These are phyloP conservation scores for Aspergillus melleus DNA, from an alignment of 2,329 filamentous ascomycete species.

Conservation along the genomic window DNA sequence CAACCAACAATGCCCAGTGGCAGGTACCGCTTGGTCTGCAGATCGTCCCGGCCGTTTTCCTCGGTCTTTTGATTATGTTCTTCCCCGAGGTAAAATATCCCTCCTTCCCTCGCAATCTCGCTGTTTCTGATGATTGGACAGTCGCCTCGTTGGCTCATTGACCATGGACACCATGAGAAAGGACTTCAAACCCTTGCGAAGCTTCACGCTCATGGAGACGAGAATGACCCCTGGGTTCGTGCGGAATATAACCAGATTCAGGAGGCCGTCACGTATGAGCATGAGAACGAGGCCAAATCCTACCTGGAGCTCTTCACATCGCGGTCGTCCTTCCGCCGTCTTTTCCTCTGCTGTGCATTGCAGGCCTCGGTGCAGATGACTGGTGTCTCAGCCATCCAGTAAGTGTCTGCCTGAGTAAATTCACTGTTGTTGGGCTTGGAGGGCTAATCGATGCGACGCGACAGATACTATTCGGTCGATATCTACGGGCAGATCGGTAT, in stretches of 20 bases:
- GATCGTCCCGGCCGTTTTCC: constrained; percentile 64
- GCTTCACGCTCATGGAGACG: constrained; percentile 69
- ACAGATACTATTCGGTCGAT: constrained; percentile 63
- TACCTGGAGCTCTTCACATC: constrained; percentile 68
- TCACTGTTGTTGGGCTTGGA: neutral
- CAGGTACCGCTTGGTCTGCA: constrained; percentile 69
- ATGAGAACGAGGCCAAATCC: constrained; percentile 68
- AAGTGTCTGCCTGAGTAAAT: constrained; percentile 10
- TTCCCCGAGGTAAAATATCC: constrained; percentile 62
- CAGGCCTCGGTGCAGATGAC: constrained; percentile 77
- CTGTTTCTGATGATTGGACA: constrained; percentile 13
- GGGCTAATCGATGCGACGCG: neutral
- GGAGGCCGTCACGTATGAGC: constrained; percentile 64
- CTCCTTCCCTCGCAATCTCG: neutral
- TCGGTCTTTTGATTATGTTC: constrained; percentile 65
- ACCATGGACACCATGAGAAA: constrained; percentile 64
- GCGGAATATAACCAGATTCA: constrained; percentile 73
- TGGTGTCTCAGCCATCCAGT: constrained; percentile 69
- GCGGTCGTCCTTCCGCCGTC: constrained; percentile 66
- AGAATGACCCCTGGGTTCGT: constrained; percentile 66
- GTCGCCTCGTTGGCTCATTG: constrained; percentile 72
- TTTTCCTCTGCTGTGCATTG: constrained; percentile 68
- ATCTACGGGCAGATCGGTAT: constrained; percentile 74
- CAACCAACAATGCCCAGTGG: constrained; percentile 56
- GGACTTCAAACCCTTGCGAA: constrained; percentile 67